Percentiles rank a stretch among this genome's conserved stretches.
Evolutionary conservation across 345 rosid species (phyloP).

Genomic region (Angophora floribunda): DNA sequence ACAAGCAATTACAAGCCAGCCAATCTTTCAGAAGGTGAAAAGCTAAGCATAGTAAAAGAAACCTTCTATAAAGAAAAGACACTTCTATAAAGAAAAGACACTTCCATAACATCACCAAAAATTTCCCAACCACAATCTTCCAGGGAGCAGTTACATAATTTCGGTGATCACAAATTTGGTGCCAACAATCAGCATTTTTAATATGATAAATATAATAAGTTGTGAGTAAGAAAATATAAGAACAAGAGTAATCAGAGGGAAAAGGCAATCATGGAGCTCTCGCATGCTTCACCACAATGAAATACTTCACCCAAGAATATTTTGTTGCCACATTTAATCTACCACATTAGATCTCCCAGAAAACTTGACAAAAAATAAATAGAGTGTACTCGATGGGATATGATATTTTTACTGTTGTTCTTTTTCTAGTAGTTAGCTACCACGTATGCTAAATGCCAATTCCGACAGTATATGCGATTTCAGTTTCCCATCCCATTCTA

Average conservation of each 20-base stretch:
- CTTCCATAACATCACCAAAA: background rate
- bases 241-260: background rate
- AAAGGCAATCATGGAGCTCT: background rate
- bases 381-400: background rate
- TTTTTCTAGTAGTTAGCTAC: background rate
- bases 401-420: background rate
- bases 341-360: background rate
- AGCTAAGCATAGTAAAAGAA: background rate
- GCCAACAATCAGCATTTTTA: background rate
- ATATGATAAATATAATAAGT: background rate
- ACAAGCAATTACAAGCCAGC: background rate
- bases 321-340: background rate
- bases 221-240: background rate
- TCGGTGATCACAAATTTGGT: background rate
- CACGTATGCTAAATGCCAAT: background rate
- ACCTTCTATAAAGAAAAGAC: background rate
- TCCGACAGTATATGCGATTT: background rate
- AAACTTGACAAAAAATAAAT: background rate
- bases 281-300: background rate
- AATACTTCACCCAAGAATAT: background rate
- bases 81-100: background rate
- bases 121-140: background rate
- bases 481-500: background rate
- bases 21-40: background rate
- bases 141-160: background rate